Base-by-base conservation (phyloP, 352 stramenopile genomes). In the Phytophthora capsici region DNA sequence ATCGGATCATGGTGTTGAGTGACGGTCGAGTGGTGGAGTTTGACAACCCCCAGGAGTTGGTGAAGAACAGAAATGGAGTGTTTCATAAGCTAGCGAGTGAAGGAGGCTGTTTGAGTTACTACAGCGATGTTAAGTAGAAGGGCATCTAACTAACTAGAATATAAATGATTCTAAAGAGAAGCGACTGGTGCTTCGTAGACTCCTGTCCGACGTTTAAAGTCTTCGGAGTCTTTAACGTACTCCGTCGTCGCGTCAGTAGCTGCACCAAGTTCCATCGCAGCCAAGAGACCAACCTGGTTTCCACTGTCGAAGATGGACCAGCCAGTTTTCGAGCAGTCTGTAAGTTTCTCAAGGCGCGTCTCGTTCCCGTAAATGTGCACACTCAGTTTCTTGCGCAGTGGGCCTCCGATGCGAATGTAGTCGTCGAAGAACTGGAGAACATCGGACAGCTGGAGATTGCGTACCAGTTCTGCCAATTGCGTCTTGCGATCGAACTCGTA, bases 21-120 rank as follows among this genome's bases (percentile, higher is more conserved):
- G 74, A 93, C 62, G 91, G 92, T 2, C 57, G 68, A 30, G 82
- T 97, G 40, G 80, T 83, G 4, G 91, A 98, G 65, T 95, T 92
- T 78, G 93, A 96, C 61, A 82, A 79, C 13, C 93, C 92, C 12
- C 63, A 63, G 2, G 62, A 30, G 5, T 52, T 75, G 20, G 50
- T 64, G 2, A 91, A 98, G 58, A 94, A 91, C 55, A 86, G 92
- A 57, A 80, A 7, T 7, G 25, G 25, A 0, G 25, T 28, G 2
- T 76, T 76, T 38, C 61, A 62, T 37, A 78, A 40, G n/a, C n/a
- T 58, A 22, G 23, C 37, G 25, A 76, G 59, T 25, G 63, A 40
- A 40, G 34, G 34, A 40, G 13, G 13, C 4, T 40, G 16, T 6
- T 40, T 40, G 34, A 10, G 28, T 12, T 12, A 32, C 28, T 32